Conservation (phyloP, 371 early-diverging fungal species). For the Fennellomyces sp. region DNA sequence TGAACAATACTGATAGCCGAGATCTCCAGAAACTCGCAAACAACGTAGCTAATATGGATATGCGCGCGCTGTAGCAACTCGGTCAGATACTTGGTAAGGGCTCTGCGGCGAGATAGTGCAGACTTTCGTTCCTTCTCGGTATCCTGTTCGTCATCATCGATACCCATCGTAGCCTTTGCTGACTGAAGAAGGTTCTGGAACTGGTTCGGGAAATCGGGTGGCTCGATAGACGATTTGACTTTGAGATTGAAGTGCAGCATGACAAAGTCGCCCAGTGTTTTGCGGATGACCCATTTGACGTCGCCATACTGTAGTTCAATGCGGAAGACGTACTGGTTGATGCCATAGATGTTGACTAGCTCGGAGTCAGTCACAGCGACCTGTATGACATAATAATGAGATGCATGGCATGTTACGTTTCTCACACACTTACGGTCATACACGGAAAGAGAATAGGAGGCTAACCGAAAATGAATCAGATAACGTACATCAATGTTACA, state of each 20-base stretch:
- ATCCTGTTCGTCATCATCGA: slow-evolving; percentile 18
- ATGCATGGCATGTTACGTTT: too few relatives aligned
- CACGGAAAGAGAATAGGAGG: slow-evolving; percentile 49
- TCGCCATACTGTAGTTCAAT: slow-evolving; percentile 83
- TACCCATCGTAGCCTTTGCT: slow-evolving; percentile 28
- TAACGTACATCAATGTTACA: background rate
- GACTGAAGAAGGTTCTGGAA: slow-evolving; percentile 42
- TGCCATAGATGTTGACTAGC: slow-evolving; percentile 26
- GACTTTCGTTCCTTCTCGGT: slow-evolving; percentile 29
- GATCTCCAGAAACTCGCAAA: slow-evolving; percentile 82
- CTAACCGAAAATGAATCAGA: slow-evolving; percentile 15
- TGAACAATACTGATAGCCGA: slow-evolving; percentile 73
- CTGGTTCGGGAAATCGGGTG: slow-evolving; percentile 50
- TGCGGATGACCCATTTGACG: slow-evolving; percentile 76
- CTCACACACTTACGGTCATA: slow-evolving; percentile 37
- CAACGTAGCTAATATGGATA: slow-evolving; percentile 65
- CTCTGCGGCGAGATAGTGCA: slow-evolving; percentile 60
- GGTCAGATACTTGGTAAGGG: slow-evolving; percentile 68
- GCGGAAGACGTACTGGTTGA: slow-evolving; percentile 60
- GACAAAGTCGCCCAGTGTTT: slow-evolving; percentile 71
- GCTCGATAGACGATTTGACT: slow-evolving; percentile 38
- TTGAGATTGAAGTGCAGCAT: slow-evolving; percentile 68
- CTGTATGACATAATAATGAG: too few relatives aligned
- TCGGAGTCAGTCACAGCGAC: slow-evolving; percentile 62
- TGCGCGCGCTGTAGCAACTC: slow-evolving; percentile 59